A percentile compares a stretch with the other conserved stretches of the same genome.
Evolutionary conservation across 176 grass and related monocot species (phyloP).

Genomic region (Carex myosuroides): DNA sequence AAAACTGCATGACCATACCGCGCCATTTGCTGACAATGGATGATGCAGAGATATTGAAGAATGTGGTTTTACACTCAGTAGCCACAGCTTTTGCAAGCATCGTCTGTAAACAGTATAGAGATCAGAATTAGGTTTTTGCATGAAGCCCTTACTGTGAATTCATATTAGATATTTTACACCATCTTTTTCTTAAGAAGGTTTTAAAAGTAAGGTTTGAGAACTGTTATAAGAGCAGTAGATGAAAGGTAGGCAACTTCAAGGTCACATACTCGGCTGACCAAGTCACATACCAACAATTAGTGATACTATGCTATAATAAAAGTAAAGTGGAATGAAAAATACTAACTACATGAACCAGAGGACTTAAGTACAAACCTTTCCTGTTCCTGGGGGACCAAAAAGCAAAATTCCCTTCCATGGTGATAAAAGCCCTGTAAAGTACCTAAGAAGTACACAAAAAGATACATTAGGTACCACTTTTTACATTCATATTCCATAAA

Average conservation of each 20-base stretch:
- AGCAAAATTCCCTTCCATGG: constrained; percentile 61
- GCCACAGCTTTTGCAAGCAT: constrained; percentile 94
- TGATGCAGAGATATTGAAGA: constrained; percentile 99
- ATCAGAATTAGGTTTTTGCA: background rate
- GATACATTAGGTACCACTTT: background rate
- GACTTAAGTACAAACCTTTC: constrained; percentile 34
- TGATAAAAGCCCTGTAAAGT: constrained; percentile 44
- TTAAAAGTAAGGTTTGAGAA: background rate
- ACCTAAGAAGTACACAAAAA: constrained; percentile 29
- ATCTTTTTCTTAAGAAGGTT: background rate
- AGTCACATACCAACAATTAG: background rate
- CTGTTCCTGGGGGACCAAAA: constrained; percentile 43
- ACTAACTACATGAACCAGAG: background rate
- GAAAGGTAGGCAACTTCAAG: background rate
- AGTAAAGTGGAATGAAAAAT: background rate
- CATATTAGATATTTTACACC: background rate
- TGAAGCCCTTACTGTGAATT: background rate
- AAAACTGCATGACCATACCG: constrained; percentile 33
- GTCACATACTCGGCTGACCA: background rate
- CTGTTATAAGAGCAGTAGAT: background rate
- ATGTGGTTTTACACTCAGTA: constrained; percentile 96
- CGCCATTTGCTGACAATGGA: constrained; percentile 98
- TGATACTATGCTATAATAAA: background rate
- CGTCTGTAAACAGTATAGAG: constrained; percentile 41
- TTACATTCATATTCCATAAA: background rate